Conservation (phyloP, 1,284 basidiomycete genomes). For the Rhizopogon parksii region DNA sequence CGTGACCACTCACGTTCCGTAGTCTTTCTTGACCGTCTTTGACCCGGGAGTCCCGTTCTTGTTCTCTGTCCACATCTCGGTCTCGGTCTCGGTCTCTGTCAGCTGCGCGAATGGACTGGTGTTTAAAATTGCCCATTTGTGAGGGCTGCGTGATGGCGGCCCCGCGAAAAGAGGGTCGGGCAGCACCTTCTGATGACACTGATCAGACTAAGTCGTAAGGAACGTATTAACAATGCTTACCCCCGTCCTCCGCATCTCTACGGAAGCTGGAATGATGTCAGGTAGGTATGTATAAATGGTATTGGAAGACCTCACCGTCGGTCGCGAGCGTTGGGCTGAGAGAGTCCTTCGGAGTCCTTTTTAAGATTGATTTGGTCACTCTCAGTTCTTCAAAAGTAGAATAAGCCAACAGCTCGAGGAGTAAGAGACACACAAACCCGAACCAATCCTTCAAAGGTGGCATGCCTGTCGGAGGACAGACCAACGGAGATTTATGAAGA, state of each 20-base stretch:
- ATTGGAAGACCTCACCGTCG: conserved; percentile 63
- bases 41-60: conserved; percentile 58
- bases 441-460: conserved; percentile 81
- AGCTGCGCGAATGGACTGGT: conserved; percentile 66
- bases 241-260: conserved; percentile 66
- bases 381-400: conserved; percentile 40
- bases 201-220: conserved; percentile 13
- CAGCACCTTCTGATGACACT: conserved; percentile 38
- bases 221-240: conserved; percentile 31
- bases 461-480: conserved; percentile 67
- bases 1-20: conserved; percentile 49
- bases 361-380: conserved; percentile 53
- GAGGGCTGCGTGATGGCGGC: conserved; percentile 65
- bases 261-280: conserved; percentile 54
- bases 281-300: conserved; percentile 47
- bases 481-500: conserved; percentile 71
- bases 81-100: conserved; percentile 63
- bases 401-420: conserved; percentile 12
- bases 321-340: conserved; percentile 50
- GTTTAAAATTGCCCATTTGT: conserved; percentile 85
- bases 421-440: conserved; percentile 49
- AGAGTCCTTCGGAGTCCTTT: conserved; percentile 56
- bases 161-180: conserved; percentile 63
- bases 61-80: conserved; percentile 52
- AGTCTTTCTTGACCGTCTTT: conserved; percentile 72